phyloP scores from a whole-genome alignment of 768 basidiomycete genomes.

The Thelephora ganbajun region DNA sequence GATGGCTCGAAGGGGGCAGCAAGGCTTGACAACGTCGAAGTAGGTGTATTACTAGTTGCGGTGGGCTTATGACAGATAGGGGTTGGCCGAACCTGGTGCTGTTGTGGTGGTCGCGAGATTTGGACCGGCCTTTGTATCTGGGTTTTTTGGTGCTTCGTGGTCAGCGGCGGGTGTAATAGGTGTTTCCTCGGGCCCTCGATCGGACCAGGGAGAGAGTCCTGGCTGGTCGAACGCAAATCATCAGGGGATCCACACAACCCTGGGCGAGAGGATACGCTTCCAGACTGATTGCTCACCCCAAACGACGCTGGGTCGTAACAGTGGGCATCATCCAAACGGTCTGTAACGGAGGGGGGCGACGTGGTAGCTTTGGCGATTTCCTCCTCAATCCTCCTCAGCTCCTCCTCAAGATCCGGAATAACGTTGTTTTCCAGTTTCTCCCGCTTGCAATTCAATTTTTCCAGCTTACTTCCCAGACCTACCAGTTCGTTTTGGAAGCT shows the following conservation, averaged over 20 bases:
- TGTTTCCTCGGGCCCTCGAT: neutral
- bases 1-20: slow-evolving; percentile 43
- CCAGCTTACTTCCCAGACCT: slow-evolving; percentile 43
- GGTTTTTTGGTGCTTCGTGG: slow-evolving; percentile 4
- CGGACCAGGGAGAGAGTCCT: neutral
- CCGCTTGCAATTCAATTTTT: slow-evolving; percentile 47
- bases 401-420: slow-evolving; percentile 55
- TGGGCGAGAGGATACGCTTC: slow-evolving; percentile 2
- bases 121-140: slow-evolving; percentile 7
- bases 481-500: slow-evolving; percentile 43
- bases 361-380: slow-evolving; percentile 39
- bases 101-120: slow-evolving; percentile 7
- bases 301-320: slow-evolving; percentile 1
- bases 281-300: slow-evolving; percentile 3
- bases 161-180: neutral
- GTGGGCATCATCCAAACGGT: slow-evolving; percentile 6
- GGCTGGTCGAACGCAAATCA: neutral
- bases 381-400: slow-evolving; percentile 41
- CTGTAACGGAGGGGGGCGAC: slow-evolving; percentile 16
- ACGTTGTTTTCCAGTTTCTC: slow-evolving; percentile 47
- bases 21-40: slow-evolving; percentile 34
- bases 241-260: neutral
- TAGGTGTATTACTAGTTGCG: slow-evolving; percentile 5
- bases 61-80: slow-evolving; percentile 7
- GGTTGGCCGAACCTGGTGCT: slow-evolving; percentile 7